Evolutionary conservation across 768 basidiomycete genomes (phyloP).

Genomic region (Lactarius trivialis): DNA sequence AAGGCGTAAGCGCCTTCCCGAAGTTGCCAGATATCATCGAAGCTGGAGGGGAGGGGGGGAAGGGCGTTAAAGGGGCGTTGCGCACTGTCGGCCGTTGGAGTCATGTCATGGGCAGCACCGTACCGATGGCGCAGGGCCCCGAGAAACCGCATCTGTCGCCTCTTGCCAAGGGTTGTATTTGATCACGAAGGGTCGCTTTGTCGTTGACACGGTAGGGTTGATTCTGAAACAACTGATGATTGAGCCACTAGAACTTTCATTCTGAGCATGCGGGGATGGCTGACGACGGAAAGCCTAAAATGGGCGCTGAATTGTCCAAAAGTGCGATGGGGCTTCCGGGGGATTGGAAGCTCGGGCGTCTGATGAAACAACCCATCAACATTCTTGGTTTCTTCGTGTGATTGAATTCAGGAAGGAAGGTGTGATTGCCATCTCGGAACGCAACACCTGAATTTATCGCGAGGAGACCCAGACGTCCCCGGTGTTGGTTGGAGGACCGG

Average conservation of each 20-base stretch:
- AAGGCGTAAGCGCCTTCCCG: slow-evolving; percentile 19
- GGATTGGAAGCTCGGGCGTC: slow-evolving; percentile 13
- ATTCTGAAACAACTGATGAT: slow-evolving; percentile 22
- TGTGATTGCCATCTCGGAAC: slow-evolving; percentile 14
- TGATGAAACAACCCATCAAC: slow-evolving; percentile 16
- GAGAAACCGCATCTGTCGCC: slow-evolving; percentile 12
- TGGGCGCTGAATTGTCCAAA: slow-evolving; percentile 19
- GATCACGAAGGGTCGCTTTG: slow-evolving; percentile 1
- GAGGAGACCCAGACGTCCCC: not conserved
- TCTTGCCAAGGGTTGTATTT: slow-evolving; percentile 7
- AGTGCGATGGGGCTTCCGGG: slow-evolving; percentile 14
- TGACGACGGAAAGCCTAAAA: slow-evolving; percentile 21
- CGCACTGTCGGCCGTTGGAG: slow-evolving; percentile 8
- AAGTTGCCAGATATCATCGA: slow-evolving; percentile 15
- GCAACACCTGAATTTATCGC: not conserved
- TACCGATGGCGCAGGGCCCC: slow-evolving; percentile 8
- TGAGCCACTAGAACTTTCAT: slow-evolving; percentile 23
- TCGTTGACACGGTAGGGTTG: slow-evolving; percentile 18
- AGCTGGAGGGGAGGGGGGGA: not conserved
- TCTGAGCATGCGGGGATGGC: slow-evolving; percentile 17
- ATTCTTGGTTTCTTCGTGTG: not conserved
- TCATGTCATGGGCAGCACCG: not conserved
- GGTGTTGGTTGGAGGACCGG: not conserved
- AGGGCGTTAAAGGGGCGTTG: slow-evolving; percentile 17
- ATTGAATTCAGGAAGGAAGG: not conserved